Evolutionary conservation across 106 monocot species (phyloP).

Genomic region (Vanilla planifolia): DNA sequence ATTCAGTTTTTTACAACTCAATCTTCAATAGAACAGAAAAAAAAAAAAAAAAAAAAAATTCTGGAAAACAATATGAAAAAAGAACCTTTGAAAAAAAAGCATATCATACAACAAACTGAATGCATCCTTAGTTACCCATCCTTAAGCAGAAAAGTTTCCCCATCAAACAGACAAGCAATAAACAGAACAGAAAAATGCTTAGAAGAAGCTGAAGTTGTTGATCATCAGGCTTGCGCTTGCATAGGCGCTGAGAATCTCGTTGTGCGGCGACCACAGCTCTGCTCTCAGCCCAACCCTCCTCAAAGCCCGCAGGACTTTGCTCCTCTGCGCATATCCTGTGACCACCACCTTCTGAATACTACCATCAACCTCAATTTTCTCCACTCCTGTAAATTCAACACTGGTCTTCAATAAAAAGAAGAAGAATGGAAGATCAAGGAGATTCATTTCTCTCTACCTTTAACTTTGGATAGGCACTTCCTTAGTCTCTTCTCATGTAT

Average conservation of each 20-base stretch:
- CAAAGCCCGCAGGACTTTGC: slow-evolving; percentile 76
- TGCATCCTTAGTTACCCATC: no score
- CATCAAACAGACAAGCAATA: no score
- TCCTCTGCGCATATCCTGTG: slow-evolving; percentile 73
- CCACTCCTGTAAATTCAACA: slow-evolving; percentile 53
- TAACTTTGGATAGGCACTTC: slow-evolving; percentile 84
- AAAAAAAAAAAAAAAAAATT: no score
- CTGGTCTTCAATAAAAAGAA: not conserved
- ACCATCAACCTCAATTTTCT: slow-evolving; percentile 86
- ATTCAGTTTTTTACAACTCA: no score
- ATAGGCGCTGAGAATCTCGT: slow-evolving; percentile 84
- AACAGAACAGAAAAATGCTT: no score
- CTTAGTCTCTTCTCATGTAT: slow-evolving; percentile 93
- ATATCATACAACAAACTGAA: no score
- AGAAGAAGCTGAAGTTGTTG: slow-evolving; percentile 80
- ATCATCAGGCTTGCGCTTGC: slow-evolving; percentile 61
- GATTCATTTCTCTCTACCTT: slow-evolving; percentile 29
- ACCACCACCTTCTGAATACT: slow-evolving; percentile 79
- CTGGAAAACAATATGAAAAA: no score
- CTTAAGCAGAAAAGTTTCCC: no score
- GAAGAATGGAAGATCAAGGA: not conserved
- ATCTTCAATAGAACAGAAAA: no score
- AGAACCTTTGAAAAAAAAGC: no score
- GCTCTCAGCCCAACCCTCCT: slow-evolving; percentile 74
- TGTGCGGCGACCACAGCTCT: slow-evolving; percentile 83